Conservation (phyloP, 805 yeast genomes). For the Nakazawaea ishiwadae region DNA sequence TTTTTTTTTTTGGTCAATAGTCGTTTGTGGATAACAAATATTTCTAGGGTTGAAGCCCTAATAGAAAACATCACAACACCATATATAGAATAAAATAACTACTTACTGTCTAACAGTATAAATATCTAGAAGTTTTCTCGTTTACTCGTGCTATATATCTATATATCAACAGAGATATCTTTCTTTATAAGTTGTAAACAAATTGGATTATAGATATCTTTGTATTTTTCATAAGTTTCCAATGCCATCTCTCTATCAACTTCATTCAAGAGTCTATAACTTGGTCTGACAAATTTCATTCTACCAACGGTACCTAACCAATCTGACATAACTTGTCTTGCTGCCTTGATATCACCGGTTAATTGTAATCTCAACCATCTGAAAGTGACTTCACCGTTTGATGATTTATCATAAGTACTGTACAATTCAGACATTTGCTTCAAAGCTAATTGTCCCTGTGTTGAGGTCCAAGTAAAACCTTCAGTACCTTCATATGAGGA, state of each 20-base stretch:
- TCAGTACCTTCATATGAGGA: constrained; percentile 41
- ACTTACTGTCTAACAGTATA: too few species aligned
- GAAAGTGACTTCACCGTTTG: constrained; percentile 77
- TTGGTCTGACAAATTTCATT: constrained; percentile 92
- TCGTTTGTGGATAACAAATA: too few species aligned
- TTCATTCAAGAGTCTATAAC: constrained; percentile 57
- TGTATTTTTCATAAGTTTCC: constrained; percentile 54
- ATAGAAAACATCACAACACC: too few species aligned
- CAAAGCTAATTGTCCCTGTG: constrained; percentile 28
- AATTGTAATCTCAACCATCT: constrained; percentile 72
- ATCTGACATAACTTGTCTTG: constrained; percentile 54
- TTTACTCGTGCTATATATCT: too few species aligned
- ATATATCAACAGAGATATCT: constrained; percentile 58
- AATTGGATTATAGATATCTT: constrained; percentile 74
- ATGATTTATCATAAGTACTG: constrained; percentile 43
- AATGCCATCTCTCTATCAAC: constrained; percentile 67
- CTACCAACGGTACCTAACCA: constrained; percentile 93
- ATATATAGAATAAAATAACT: too few species aligned
- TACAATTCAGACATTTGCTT: constrained; percentile 25
- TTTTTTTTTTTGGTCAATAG: too few species aligned
- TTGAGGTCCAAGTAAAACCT: constrained; percentile 32
- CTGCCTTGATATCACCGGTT: constrained; percentile 40
- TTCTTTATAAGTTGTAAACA: constrained; percentile 79
- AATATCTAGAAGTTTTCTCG: too few species aligned
- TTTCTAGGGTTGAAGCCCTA: too few species aligned